Evolutionary conservation across 2,329 filamentous ascomycete species (phyloP), one percentile per base, ranked within the genome.

Genomic region (Botrytis sinoallii): DNA sequence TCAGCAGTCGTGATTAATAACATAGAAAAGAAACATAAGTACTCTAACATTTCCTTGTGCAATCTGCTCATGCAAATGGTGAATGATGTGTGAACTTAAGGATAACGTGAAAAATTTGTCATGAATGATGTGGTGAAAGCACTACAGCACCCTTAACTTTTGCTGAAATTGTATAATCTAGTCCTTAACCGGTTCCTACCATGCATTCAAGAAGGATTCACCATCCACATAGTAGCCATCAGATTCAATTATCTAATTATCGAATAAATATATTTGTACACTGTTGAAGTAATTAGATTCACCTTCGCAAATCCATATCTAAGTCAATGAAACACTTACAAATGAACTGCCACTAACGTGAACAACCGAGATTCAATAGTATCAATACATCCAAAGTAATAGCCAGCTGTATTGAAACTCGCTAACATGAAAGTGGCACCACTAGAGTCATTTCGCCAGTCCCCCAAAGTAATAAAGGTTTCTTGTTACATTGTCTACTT

Each of bases 291-390:
- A 3, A 0, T 2, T 16, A 29, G 14, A 57, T 57, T 57, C 12
- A 63, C 25, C 14, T 2, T 16, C 5, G 1, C 7, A 18, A 18
- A 9, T 18, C 1, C 22, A 63, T 4, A 42, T 42, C 6, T 2
- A 16, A 61, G 1, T 9, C 0, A 14, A 2, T 3, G 0, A 0
- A n/a, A 52, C 12, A 52, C 4, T 6, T n/a, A 9, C 22, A n/a
- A 14, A n/a, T 52, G 12, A 52, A n/a, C 3, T n/a, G 4, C 4
- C 14, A n/a, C 6, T 14, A 2, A 14, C 0, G 48, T 52, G 6
- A 14, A 6, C 12, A 55, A 55, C 25, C 48, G 1, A 55, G 4
- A n/a, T 55, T 40, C 25, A 63, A n/a, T n/a, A n/a, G n/a, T n/a
- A n/a, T n/a, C n/a, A n/a, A 63, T 42, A 14, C 22, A 29, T 14